Conservation (phyloP, 805 yeast species). For the Candida adriatica region DNA sequence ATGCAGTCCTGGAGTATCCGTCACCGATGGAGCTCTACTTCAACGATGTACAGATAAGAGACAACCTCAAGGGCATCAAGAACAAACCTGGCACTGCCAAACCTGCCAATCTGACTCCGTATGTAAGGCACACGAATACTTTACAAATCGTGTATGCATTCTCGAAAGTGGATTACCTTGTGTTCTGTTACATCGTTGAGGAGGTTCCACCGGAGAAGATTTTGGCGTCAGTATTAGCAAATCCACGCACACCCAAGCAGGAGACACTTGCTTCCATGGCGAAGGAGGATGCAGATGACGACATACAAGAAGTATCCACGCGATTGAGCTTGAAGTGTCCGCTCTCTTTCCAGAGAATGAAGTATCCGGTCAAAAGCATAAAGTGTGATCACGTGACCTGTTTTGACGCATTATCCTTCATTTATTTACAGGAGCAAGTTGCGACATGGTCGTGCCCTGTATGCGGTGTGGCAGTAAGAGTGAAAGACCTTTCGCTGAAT, state of each 20-base stretch:
- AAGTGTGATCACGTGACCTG: constrained; percentile 80
- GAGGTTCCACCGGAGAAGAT: constrained; percentile 35
- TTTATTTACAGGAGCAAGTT: constrained; percentile 69
- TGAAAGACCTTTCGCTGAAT: constrained; percentile 60
- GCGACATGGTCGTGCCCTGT: constrained; percentile 89
- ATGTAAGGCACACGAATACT: constrained; percentile 32
- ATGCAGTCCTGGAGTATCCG: constrained; percentile 56
- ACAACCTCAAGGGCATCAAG: constrained; percentile 66
- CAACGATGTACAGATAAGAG: constrained; percentile 44
- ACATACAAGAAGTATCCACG: constrained; percentile 59
- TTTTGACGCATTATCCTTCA: constrained; percentile 71
- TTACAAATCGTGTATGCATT: constrained; percentile 54
- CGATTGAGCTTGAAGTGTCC: constrained; percentile 73
- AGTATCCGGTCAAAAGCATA: constrained; percentile 62
- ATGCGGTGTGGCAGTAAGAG: constrained; percentile 48
- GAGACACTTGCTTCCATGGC: constrained; percentile 44
- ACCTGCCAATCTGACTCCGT: constrained; percentile 71
- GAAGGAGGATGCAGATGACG: constrained; percentile 56
- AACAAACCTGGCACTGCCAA: constrained; percentile 70
- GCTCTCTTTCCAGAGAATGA: constrained; percentile 62
- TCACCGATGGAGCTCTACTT: constrained; percentile 59
- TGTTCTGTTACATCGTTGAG: constrained; percentile 57
- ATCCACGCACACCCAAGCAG: constrained; percentile 46
- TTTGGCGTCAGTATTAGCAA: constrained; percentile 31
- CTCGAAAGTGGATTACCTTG: constrained; percentile 41